phyloP scores from a whole-genome alignment of 768 basidiomycete species.

The Strobilomyces confusus region DNA sequence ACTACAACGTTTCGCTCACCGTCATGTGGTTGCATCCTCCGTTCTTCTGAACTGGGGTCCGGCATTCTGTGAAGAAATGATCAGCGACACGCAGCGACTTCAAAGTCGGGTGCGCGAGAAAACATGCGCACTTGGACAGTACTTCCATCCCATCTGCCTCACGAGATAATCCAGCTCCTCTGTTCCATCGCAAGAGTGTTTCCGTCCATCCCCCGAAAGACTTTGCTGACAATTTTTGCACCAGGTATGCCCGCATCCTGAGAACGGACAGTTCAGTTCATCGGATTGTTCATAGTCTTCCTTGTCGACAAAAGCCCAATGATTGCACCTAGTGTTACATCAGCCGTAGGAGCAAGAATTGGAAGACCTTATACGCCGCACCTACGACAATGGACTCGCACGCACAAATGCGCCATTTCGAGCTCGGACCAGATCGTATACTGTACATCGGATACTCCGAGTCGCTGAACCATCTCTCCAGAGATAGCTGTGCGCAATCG shows the following conservation, averaged over 20 bases:
- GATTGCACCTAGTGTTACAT: constrained; percentile 42
- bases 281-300: constrained; percentile 39
- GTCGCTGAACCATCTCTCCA: constrained; percentile 31
- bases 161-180: constrained; percentile 50
- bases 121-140: constrained; percentile 48
- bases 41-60: constrained; percentile 47
- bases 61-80: constrained; percentile 30
- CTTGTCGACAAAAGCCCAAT: constrained; percentile 47
- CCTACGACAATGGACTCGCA: constrained; percentile 48
- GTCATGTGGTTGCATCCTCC: constrained; percentile 61
- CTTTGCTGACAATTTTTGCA: constrained; percentile 54
- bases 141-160: constrained; percentile 53
- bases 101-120: not conserved
- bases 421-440: constrained; percentile 42
- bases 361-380: constrained; percentile 13
- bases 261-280: constrained; percentile 47
- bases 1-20: constrained; percentile 35
- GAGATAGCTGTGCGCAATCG: constrained; percentile 35
- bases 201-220: constrained; percentile 28
- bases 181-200: constrained; percentile 56
- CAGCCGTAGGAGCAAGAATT: not conserved
- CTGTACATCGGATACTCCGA: constrained; percentile 42
- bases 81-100: not conserved
- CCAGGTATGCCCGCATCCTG: constrained; percentile 50
- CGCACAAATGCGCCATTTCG: constrained; percentile 39